phyloP scores from a whole-genome alignment of 352 stramenopile species.

The Globisporangium rhizosaccharum region DNA sequence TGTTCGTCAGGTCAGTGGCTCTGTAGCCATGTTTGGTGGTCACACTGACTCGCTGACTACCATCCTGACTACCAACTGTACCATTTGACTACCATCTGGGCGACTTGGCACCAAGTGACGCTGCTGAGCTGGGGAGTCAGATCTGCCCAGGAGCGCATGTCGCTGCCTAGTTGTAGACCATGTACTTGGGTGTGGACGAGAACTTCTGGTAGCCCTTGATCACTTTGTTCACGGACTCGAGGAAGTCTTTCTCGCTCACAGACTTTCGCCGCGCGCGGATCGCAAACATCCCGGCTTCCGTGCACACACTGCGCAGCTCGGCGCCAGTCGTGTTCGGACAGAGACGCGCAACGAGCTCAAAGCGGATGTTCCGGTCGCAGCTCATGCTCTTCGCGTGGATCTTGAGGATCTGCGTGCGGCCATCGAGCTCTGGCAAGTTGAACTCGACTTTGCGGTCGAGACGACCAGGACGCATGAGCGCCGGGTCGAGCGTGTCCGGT shows the following conservation, averaged over 20 bases:
- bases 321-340: constrained; percentile 99
- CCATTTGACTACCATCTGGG: no score
- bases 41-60: no score
- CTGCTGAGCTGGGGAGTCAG: no score
- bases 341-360: constrained; percentile 96
- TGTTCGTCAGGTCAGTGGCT: no score
- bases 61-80: no score
- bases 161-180: constrained; percentile 94
- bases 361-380: constrained; percentile 98
- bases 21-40: no score
- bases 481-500: constrained; percentile 95
- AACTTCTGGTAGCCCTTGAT: constrained; percentile 99
- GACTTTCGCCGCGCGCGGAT: constrained; percentile 98
- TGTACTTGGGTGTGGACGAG: constrained; percentile 99
- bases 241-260: constrained; percentile 99
- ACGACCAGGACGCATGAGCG: constrained; percentile 93
- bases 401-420: constrained; percentile 97
- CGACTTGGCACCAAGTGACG: no score
- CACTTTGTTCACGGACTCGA: constrained; percentile 99
- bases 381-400: constrained; percentile 99
- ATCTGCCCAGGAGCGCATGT: neutral
- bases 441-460: constrained; percentile 99
- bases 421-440: constrained; percentile 97
- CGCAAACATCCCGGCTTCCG: constrained; percentile 98
- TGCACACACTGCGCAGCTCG: constrained; percentile 97